Evolutionary conservation across 106 monocot species (phyloP).

Genomic region (Alisma plantagoaquatica): DNA sequence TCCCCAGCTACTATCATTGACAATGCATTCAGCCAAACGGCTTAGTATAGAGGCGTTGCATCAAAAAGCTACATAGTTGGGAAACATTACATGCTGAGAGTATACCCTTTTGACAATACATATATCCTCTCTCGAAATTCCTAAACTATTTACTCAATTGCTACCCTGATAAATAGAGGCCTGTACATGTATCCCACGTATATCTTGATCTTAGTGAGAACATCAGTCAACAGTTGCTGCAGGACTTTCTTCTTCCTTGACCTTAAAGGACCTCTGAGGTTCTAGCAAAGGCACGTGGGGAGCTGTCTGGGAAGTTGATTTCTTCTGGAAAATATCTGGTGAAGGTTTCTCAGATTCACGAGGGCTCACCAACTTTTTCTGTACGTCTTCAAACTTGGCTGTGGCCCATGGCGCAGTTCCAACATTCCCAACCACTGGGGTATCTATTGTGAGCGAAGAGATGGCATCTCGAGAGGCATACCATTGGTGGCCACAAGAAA

Average conservation of each 20-base stretch:
- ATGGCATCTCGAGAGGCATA: constrained; percentile 69
- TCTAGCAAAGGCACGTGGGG: constrained; percentile 60
- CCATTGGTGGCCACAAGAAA: constrained; percentile 67
- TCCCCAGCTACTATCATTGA: no score
- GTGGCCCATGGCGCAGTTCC: constrained; percentile 84
- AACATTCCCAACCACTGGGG: constrained; percentile 47
- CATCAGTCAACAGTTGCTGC: not conserved
- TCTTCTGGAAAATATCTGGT: constrained; percentile 39
- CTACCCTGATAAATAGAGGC: no score
- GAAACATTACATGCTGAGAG: no score
- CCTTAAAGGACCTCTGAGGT: constrained; percentile 44
- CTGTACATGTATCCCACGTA: no score
- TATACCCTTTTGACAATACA: no score
- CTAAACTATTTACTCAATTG: no score
- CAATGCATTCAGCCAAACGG: no score
- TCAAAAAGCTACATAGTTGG: no score
- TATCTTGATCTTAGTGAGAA: no score
- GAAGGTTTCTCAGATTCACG: constrained; percentile 45
- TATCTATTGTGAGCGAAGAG: constrained; percentile 55
- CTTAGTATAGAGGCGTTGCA: no score
- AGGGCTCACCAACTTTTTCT: constrained; percentile 65
- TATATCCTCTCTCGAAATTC: no score
- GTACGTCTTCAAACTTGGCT: constrained; percentile 60
- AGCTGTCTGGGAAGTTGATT: constrained; percentile 35
- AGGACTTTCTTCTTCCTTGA: constrained; percentile 30